These are phyloP conservation scores for Auxenochlorella pyrenoidosa DNA, from an alignment of 139 green algal genomes.

Conservation along the genomic window DNA sequence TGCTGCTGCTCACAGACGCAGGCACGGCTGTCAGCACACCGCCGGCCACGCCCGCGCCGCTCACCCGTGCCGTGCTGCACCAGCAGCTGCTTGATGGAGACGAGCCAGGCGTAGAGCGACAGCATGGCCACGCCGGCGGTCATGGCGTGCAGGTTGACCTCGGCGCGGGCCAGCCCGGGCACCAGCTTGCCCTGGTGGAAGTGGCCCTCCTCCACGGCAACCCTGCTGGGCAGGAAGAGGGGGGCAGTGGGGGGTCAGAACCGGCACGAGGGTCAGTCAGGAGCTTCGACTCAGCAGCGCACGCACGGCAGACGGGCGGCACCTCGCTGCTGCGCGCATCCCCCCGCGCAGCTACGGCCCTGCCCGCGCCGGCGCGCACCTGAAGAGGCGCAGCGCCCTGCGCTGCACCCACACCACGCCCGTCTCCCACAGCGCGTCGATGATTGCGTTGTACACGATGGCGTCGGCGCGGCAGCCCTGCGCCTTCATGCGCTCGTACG, in stretches of 20 bases:
- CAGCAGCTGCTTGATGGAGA: constrained; percentile 62
- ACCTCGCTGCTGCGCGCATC: no score
- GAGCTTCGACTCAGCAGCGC: no score
- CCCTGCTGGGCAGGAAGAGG: constrained; percentile 26
- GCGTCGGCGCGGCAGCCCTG: constrained; percentile 59
- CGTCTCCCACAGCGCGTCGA: constrained; percentile 87
- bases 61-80: constrained; percentile 10
- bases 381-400: constrained; percentile 52
- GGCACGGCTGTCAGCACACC: no score
- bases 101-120: constrained; percentile 81
- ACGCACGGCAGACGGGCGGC: no score
- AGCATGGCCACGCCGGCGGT: constrained; percentile 88
- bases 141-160: constrained; percentile 88
- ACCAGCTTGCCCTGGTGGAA: constrained; percentile 63
- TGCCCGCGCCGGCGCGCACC: neutral
- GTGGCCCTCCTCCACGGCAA: constrained; percentile 61
- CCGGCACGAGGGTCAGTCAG: no score
- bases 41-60: neutral
- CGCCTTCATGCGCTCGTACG: constrained; percentile 45
- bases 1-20: no score
- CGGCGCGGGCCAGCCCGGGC: constrained; percentile 39
- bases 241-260: neutral
- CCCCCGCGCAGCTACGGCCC: no score
- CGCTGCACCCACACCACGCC: constrained; percentile 80
- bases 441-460: constrained; percentile 90